phyloP scores from a whole-genome alignment of 345 rosid genomes.

The Populus ilicifolia region DNA sequence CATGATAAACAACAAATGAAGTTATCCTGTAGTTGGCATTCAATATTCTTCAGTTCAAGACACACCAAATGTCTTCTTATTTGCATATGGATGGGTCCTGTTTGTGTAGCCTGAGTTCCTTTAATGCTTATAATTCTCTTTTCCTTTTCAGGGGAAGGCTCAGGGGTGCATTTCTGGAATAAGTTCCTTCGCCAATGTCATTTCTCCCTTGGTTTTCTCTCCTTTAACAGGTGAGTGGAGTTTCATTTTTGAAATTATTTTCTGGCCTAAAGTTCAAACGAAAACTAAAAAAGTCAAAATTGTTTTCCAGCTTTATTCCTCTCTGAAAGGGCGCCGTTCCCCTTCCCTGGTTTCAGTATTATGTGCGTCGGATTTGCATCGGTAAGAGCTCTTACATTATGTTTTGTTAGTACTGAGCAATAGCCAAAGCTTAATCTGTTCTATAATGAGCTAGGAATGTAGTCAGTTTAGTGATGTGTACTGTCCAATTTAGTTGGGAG shows the following conservation, averaged over 20 bases:
- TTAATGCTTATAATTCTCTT: not conserved
- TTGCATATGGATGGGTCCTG: not conserved
- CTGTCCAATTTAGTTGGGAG: not conserved
- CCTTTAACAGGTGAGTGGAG: slow-evolving; percentile 66
- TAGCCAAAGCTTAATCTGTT: not conserved
- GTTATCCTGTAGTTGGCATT: not conserved
- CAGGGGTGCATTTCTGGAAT: slow-evolving; percentile 89
- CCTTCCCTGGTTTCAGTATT: slow-evolving; percentile 89
- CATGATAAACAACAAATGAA: not conserved
- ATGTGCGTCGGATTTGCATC: slow-evolving; percentile 63
- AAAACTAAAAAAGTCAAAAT: slow-evolving; percentile 9
- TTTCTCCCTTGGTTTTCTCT: slow-evolving; percentile 71
- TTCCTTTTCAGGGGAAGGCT: slow-evolving; percentile 66
- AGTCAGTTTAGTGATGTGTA: not conserved
- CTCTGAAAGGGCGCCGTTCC: slow-evolving; percentile 71
- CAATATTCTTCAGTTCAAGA: not conserved
- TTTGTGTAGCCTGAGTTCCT: not conserved
- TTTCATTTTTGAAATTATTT: not conserved
- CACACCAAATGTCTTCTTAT: not conserved
- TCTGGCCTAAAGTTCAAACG: not conserved
- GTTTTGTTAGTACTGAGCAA: not conserved
- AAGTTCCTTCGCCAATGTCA: slow-evolving; percentile 60
- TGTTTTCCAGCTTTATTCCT: slow-evolving; percentile 68
- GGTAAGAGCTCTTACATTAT: slow-evolving; percentile 38
- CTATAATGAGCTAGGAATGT: not conserved